Evolutionary conservation across 768 basidiomycete species (phyloP).

Genomic region (Pulveroboletus sp.): DNA sequence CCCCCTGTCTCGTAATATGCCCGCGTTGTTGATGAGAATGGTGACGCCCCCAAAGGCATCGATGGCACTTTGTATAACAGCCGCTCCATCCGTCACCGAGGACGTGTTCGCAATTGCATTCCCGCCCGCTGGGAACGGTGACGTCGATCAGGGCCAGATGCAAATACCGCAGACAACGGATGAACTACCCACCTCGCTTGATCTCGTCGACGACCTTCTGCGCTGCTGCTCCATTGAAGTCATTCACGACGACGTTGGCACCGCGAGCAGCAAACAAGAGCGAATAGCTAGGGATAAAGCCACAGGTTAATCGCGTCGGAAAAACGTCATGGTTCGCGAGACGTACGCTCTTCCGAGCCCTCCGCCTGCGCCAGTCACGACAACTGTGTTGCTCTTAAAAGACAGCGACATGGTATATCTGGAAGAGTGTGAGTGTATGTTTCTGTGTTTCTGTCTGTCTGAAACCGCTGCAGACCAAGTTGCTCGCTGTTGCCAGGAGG

Average conservation of each 20-base stretch:
- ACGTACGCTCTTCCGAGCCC: slow-evolving; percentile 89
- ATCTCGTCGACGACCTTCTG: slow-evolving; percentile 93
- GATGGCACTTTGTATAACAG: slow-evolving; percentile 82
- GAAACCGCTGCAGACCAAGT: too few relatives aligned
- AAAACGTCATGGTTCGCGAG: neutral
- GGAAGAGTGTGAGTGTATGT: neutral
- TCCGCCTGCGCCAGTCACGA: slow-evolving; percentile 94
- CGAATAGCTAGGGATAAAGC: slow-evolving; percentile 60
- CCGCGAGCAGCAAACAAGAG: slow-evolving; percentile 89
- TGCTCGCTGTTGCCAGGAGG: neutral
- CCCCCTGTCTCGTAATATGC: slow-evolving; percentile 81
- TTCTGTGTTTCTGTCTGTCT: too few relatives aligned
- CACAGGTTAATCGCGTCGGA: neutral
- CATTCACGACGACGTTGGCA: slow-evolving; percentile 93
- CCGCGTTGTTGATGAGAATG: slow-evolving; percentile 96
- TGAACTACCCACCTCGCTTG: slow-evolving; percentile 50
- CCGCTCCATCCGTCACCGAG: slow-evolving; percentile 79
- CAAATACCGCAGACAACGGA: neutral
- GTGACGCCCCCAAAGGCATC: slow-evolving; percentile 79
- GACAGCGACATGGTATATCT: slow-evolving; percentile 42
- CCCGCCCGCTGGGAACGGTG: slow-evolving; percentile 61
- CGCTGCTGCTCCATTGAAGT: slow-evolving; percentile 82
- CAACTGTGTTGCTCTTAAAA: slow-evolving; percentile 86
- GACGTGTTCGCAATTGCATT: slow-evolving; percentile 85
- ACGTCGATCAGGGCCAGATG: neutral